Conservation (phyloP, 2,329 filamentous ascomycete species). For the Didymella pinodella region DNA sequence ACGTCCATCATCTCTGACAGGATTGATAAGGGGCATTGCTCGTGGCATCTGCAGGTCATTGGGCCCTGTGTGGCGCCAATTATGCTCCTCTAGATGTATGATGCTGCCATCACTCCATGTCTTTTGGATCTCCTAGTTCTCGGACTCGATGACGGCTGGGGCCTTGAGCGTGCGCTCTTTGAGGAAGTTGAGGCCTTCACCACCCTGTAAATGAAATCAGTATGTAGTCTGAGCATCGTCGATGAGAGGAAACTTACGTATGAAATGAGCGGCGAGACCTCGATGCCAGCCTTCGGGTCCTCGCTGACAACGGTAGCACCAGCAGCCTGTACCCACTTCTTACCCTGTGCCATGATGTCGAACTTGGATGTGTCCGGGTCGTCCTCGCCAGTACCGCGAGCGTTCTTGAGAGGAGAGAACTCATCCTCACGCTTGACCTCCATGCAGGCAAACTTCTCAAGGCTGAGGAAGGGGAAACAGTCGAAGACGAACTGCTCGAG, state of each 20-base stretch:
- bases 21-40: constrained; percentile 8
- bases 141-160: constrained; percentile 70
- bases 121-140: constrained; percentile 49
- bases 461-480: constrained; percentile 87
- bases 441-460: constrained; percentile 92
- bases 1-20: constrained; percentile 13
- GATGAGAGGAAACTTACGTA: constrained; percentile 73
- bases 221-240: not conserved
- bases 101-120: constrained; percentile 5
- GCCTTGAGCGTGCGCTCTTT: constrained; percentile 67
- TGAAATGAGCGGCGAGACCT: constrained; percentile 91
- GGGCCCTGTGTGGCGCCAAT: constrained; percentile 14
- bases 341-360: constrained; percentile 90
- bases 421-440: constrained; percentile 97
- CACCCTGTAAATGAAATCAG: constrained; percentile 55
- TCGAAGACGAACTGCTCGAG: constrained; percentile 99
- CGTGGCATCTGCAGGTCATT: constrained; percentile 11
- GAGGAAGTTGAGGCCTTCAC: constrained; percentile 70
- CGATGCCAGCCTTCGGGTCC: constrained; percentile 67
- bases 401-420: constrained; percentile 97
- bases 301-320: constrained; percentile 78
- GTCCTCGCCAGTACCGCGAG: constrained; percentile 81
- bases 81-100: constrained; percentile 14
- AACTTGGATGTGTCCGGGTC: constrained; percentile 90
- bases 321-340: constrained; percentile 81